Evolutionary conservation across 2,329 filamentous ascomycete species (phyloP), one percentile per base, ranked within the genome.

Genomic region (Penicillium oxalicum): DNA sequence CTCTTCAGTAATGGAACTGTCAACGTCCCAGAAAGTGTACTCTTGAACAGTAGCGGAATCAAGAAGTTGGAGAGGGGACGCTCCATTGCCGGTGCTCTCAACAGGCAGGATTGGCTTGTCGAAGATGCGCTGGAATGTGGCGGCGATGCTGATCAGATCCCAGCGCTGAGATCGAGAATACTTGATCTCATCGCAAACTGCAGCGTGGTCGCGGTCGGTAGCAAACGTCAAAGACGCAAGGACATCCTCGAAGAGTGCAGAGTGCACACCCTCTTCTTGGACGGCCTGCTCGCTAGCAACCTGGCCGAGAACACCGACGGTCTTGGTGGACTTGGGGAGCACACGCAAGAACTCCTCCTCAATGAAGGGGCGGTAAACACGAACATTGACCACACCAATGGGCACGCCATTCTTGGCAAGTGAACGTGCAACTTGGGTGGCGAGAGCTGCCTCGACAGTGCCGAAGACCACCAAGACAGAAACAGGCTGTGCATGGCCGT

Each of bases 11-110:
- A 76, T 71, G 27, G 90, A 90, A 67, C 83, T 80, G 63, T 95
- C 91, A 36, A 87, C 67, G 59, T 96, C 88, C 90, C 91, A 97
- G 79, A 98, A 96, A 9, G 84, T 85, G 74, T 93, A 97, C 70
- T 97, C 87, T 68, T 88, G 80, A 18, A 84, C 82, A 18, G 70
- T 67, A n/a, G 74, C 65, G 24, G 67, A 59, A 54, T 82, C 78
- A n/a, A 79, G 62, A 18, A 80, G 68, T 56, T 81, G 75, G 47
- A 83, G 69, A 65, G 68, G 61, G 48, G 71, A 71, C 25, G 70
- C 41, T 45, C 61, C 64, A 42, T 45, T 71, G 54, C 51, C 54
- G 9, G 51, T 52, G 37, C 57, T 59, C 28, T 58, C 50, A 26
- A 58, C 48, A 29, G 64, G 59, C 12, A 69, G 57, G 40, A 73